Percentiles rank a stretch among this genome's conserved stretches.
Conservation (phyloP, 768 basidiomycete species). For the Trametes punicea region DNA sequence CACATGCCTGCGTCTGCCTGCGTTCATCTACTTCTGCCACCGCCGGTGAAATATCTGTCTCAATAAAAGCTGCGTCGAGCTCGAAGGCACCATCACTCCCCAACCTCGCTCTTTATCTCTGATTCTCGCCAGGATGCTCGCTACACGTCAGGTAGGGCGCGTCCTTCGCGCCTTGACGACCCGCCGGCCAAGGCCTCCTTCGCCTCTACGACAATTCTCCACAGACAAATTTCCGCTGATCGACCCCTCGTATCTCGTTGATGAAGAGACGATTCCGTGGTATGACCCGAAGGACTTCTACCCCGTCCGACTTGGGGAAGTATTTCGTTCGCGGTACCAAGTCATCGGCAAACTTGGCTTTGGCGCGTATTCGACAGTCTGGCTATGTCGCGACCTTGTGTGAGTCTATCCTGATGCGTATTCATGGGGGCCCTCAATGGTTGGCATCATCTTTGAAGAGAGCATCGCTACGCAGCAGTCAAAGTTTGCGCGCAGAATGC, state of each 20-base stretch:
- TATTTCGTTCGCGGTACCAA: constrained; percentile 30
- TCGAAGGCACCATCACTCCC: no score
- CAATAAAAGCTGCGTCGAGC: no score
- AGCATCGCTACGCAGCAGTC: constrained; percentile 2
- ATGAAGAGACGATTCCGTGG: constrained; percentile 29
- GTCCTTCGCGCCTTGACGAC: neutral
- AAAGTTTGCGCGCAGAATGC: constrained; percentile 3
- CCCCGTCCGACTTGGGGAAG: constrained; percentile 33
- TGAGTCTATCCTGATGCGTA: constrained; percentile 10
- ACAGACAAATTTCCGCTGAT: neutral
- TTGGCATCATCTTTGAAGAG: neutral
- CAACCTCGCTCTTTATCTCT: no score
- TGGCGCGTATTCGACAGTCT: constrained; percentile 29
- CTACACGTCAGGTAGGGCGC: neutral
- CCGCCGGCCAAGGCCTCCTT: neutral
- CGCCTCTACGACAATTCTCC: neutral
- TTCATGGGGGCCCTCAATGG: constrained; percentile 11
- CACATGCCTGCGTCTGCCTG: no score
- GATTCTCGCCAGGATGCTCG: no score
- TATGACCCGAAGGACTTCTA: constrained; percentile 22
- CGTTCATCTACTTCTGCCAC: no score
- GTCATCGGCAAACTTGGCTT: constrained; percentile 35
- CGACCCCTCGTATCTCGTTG: constrained; percentile 11
- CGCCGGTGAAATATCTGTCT: no score
- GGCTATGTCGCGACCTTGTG: constrained; percentile 23